Evolutionary conservation across 805 yeast species (phyloP), one percentile per base, ranked within the genome.

Genomic region (Wickerhamiella azyma): DNA sequence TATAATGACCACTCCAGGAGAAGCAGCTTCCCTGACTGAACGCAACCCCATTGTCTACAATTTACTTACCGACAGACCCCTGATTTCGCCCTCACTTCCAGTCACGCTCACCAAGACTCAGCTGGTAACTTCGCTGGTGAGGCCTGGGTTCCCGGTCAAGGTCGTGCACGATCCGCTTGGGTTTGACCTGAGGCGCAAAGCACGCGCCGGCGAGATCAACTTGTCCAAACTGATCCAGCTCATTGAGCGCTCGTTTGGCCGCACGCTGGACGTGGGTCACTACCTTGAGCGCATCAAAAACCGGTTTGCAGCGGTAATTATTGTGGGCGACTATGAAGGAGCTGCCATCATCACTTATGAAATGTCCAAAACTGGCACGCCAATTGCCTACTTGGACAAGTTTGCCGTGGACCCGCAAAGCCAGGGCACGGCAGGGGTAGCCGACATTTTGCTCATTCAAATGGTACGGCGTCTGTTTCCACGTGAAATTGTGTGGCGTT

Each of bases 301-400:
- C 1, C 68, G 68, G 1, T 68, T 89, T 3, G 88, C 96, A 0
- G 81, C 83, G 0, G 61, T 92, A 9, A 78, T 92, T 13, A 72
- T 92, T 11, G 85, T 89, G 2, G 97, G 97, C 0, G 92, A 89
- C 57, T 92, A 92, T 60, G 96, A 88, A 53, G 97, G 97, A 2
- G 86, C 85, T 14, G 96, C 97, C 0, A 81, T 92, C 13, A 72
- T 89, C 30, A 92, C 98, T 0, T 81, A 85, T 76, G 98, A 89
- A 55, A 47, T 52, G 37, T 49, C 60, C 1, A 57, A 61, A 3
- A 49, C 57, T 1, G 66, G 66, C 7, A 62, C 68, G 1, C 55
- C 56, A 21, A 70, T 85, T 28, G 84, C 95, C 0, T 92, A 92
- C 54, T 67, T 92, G 43, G 98, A 92, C 62, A 92, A 92, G 61